These are phyloP conservation scores for Mycena kentingensis DNA, from an alignment of 768 basidiomycete species.

Conservation along the genomic window DNA sequence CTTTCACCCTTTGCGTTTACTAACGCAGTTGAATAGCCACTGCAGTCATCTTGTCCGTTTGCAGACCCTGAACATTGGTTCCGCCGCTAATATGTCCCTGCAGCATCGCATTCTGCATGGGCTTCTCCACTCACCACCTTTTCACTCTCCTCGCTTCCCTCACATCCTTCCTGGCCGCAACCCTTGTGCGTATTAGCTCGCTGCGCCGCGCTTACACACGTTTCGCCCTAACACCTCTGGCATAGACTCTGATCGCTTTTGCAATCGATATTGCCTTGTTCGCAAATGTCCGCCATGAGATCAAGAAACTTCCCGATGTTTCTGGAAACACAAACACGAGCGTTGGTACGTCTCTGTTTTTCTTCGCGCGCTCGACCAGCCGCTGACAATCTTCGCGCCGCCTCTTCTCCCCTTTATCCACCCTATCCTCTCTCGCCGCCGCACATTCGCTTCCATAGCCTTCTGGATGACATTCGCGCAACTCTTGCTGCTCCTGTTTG, in stretches of 20 bases:
- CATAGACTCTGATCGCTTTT: constrained; percentile 65
- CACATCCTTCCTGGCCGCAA: constrained; percentile 69
- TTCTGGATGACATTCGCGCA: constrained; percentile 78
- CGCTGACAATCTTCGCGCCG: constrained; percentile 5
- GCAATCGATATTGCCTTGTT: constrained; percentile 76
- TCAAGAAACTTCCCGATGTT: constrained; percentile 50
- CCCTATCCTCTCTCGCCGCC: not conserved
- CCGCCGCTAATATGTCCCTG: too few relatives aligned
- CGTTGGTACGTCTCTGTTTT: constrained; percentile 51
- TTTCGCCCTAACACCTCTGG: not conserved
- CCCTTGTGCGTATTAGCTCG: constrained; percentile 33
- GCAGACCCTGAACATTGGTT: too few relatives aligned
- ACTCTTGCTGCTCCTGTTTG: constrained; percentile 63
- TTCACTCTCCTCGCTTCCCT: constrained; percentile 65
- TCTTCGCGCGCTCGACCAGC: not conserved
- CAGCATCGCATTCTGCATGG: constrained; percentile 62
- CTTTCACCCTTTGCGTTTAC: not conserved
- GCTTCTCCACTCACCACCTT: constrained; percentile 58
- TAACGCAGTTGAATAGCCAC: constrained; percentile 36
- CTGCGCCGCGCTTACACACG: not conserved
- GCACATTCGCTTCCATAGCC: constrained; percentile 35
- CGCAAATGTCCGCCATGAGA: constrained; percentile 58
- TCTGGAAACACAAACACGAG: constrained; percentile 54
- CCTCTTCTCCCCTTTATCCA: not conserved
- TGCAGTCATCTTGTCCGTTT: constrained; percentile 62